phyloP scores from a whole-genome alignment of 768 basidiomycete genomes.

The Paxillus involutus region DNA sequence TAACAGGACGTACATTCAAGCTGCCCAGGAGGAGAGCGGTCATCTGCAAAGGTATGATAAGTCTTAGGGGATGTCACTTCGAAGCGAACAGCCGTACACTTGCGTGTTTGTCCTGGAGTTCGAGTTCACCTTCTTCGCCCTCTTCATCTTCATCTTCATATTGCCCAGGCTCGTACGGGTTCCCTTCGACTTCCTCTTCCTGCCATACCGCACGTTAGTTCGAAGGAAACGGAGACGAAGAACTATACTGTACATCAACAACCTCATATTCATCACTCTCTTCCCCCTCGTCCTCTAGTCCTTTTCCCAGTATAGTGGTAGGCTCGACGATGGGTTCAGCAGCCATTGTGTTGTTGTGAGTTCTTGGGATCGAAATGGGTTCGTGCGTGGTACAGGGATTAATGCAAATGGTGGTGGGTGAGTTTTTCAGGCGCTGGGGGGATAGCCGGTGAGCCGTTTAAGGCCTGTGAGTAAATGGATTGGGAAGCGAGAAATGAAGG shows the following conservation, averaged over 20 bases:
- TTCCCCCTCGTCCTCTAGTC: conserved; percentile 19
- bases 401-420: background rate
- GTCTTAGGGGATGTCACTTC: background rate
- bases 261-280: conserved; percentile 28
- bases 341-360: conserved; percentile 15
- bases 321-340: conserved; percentile 19
- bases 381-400: background rate
- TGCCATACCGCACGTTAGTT: background rate
- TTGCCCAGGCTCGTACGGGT: no score
- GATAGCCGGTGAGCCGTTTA: no score
- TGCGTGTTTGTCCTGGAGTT: conserved; percentile 8
- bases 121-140: background rate
- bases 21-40: conserved; percentile 23
- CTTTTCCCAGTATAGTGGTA: conserved; percentile 1
- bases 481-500: background rate
- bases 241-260: conserved; percentile 19
- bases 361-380: background rate
- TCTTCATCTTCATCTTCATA: conserved; percentile 18
- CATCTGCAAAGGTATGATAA: conserved; percentile 14
- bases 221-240: background rate
- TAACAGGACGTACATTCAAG: conserved; percentile 12
- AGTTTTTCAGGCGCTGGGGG: conserved; percentile 3
- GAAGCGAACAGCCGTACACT: background rate
- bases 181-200: conserved; percentile 16
- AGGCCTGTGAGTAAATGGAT: no score